Evolutionary conservation across 179 eudicot genomes (phyloP), one percentile per base, ranked within the genome.

Genomic region (Amaranthus tricolor): DNA sequence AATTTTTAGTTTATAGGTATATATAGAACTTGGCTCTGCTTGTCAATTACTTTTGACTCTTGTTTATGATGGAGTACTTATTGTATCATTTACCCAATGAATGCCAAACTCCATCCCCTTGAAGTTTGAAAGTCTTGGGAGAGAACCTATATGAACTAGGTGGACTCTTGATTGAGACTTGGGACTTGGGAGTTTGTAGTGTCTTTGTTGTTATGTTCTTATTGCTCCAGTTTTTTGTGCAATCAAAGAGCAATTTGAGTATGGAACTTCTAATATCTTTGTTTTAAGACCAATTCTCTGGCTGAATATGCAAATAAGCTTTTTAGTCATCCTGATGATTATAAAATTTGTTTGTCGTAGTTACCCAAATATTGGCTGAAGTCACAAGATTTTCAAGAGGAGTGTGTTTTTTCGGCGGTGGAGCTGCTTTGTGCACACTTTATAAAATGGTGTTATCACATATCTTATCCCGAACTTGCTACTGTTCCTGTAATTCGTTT

Each of bases 381-480:
- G 82, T 84, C 89, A 47, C 87, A 63, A 62, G 84, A 83, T 68
- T 90, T 88, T 76, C 95, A 87, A 85, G 91, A 88, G 51, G 91
- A 93, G 80, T 91, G 96, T 74, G 82, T 91, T 74, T 63, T 47
- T 50, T 87, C 88, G 62, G 80, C 88, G 14, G 72, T 96, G 65
- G 96, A 93, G 77, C 80, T 86, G 75, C 97, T 96, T 13, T 79
- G 86, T 20, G 76, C 75, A 12, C 98, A 96, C 86, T 91, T 93
- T 80, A 73, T 85, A 68, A 97, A 87, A 77, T 93, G 99, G 99
- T 89, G 94, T 75, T 85, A 82, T 81, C 89, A 91, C 84, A 90
- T 96, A 68, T 91, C 99, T 71, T 93, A 91, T 79, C 99, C 99
- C 47, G 99, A 96, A 68, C 79, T 93, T 66, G 96, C 98, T 73